phyloP scores from a whole-genome alignment of 352 stramenopile species.

The Aphanomyces astaci region DNA sequence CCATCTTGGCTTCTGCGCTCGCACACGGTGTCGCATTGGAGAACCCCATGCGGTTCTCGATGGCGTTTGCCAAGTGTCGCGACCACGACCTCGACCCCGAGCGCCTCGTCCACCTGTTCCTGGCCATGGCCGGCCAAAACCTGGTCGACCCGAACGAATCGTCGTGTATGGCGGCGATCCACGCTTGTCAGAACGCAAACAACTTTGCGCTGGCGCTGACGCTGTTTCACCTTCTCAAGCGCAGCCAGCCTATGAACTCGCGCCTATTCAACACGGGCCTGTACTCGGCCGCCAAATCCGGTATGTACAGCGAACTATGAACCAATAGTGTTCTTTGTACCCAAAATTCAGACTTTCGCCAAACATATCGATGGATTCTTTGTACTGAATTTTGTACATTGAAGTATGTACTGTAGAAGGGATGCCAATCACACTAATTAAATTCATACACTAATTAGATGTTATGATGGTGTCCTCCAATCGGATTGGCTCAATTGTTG shows the following conservation, averaged over 20 bases:
- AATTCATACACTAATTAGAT: too few relatives aligned
- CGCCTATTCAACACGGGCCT: neutral
- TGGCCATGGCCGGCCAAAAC: neutral
- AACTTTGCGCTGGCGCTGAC: neutral
- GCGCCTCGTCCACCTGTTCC: neutral
- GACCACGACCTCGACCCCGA: neutral
- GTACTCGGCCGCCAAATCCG: neutral
- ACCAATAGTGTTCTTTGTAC: too few relatives aligned
- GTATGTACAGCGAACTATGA: too few relatives aligned
- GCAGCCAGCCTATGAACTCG: neutral
- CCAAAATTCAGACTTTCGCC: too few relatives aligned
- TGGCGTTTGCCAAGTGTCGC: neutral
- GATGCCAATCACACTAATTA: too few relatives aligned
- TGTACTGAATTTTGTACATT: too few relatives aligned
- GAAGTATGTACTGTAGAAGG: too few relatives aligned
- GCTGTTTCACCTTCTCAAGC: neutral
- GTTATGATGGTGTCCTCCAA: too few relatives aligned
- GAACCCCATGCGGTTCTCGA: neutral
- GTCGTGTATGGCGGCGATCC: neutral
- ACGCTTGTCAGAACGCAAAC: neutral
- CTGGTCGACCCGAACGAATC: neutral
- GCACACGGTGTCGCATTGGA: neutral
- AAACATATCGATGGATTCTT: too few relatives aligned
- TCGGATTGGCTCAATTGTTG: too few relatives aligned
- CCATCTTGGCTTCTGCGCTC: neutral